phyloP scores from a whole-genome alignment of 2,329 filamentous ascomycete genomes.

The Aspergillus ibericus region DNA sequence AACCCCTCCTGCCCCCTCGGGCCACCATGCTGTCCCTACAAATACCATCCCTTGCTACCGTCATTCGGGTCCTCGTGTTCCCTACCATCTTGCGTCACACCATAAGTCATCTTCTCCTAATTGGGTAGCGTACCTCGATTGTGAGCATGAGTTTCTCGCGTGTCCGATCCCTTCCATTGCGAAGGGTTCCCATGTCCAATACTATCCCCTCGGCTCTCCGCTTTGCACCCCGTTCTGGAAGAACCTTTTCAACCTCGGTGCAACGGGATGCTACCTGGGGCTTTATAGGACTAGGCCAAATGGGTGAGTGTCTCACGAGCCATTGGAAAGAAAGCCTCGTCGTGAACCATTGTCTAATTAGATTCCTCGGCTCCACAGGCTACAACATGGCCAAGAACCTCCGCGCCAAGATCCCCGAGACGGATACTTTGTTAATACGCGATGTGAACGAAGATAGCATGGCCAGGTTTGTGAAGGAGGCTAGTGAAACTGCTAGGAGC shows the following conservation, averaged over 20 bases:
- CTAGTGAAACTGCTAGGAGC: conserved; percentile 33
- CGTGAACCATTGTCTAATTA: not conserved
- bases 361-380: conserved; percentile 45
- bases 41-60: not conserved
- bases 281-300: conserved; percentile 61
- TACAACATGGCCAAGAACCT: conserved; percentile 74
- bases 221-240: conserved; percentile 4
- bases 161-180: conserved; percentile 15
- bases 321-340: not conserved
- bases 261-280: conserved; percentile 54
- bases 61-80: not conserved
- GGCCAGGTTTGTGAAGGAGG: conserved; percentile 59
- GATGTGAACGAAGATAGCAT: conserved; percentile 63
- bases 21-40: not conserved
- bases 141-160: conserved; percentile 17
- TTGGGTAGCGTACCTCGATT: not conserved
- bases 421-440: conserved; percentile 64
- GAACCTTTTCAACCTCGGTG: conserved; percentile 51
- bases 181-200: conserved; percentile 13
- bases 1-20: not conserved
- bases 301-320: conserved; percentile 49
- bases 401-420: conserved; percentile 62
- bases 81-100: not conserved
- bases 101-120: not conserved
- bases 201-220: not conserved